Base-by-base conservation (phyloP, 495 filamentous ascomycete genomes). In the Aspergillus haitiensis region DNA sequence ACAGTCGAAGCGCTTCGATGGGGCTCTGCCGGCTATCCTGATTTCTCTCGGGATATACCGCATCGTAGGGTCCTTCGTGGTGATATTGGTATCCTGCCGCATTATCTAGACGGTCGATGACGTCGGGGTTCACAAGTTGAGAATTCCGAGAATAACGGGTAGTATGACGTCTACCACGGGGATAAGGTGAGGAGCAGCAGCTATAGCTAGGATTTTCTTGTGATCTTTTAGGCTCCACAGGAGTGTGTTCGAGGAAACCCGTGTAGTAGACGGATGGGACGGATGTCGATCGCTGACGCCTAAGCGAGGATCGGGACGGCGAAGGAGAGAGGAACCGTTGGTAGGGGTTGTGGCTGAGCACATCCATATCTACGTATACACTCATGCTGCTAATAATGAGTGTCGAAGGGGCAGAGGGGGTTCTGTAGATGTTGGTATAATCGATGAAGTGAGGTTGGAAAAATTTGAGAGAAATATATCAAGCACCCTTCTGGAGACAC, bases 11-110 rank as follows among this genome's bases (percentile, higher is more conserved):
- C 6, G 94, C 95, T 35, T 89, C 91, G 12, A 98, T 70, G 0
- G 94, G 94, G 47, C 76, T 90, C 67, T 64, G 78, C 53, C 80
- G 74, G 66, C 71, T 78, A 64, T 83, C 71, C n/a, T 70, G 74
- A 71, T 97, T 96, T 18, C 89, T 77, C 31, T 90, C 82, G 6
- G 86, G 73, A 47, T 89, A 79, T 5, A 89, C 88, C 0, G 94
- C 91, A 70, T 98, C 94, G 63, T 90, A 98, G 0, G 94, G 94
- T 0, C 94, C 94, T 56, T 89, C 90, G 64, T 98, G 94, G 69
- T 98, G 94, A 66, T 96, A 98, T 3, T 78, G 72, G 7, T 70
- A 74, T 15, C 79, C 77, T 3, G 78, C 80, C 2, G 86, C 73
- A 52, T 78, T 73, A 64, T 96, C 94, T 0, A 98, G 82, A 3